These are phyloP conservation scores for Phytopythium chamaehyphon DNA, from an alignment of 352 stramenopile species.

Conservation along the genomic window DNA sequence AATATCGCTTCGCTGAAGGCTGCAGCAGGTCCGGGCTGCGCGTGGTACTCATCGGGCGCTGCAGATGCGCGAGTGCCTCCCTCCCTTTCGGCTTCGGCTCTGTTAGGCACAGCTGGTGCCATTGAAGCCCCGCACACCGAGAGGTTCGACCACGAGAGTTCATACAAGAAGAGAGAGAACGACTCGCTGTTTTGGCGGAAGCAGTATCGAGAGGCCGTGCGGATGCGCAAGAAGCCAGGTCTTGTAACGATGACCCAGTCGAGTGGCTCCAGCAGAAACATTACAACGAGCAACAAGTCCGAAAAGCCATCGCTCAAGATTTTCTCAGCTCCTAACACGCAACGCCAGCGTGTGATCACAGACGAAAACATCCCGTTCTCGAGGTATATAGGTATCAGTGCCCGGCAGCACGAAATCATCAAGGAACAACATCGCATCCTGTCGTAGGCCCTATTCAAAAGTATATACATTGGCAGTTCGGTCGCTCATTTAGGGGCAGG, in stretches of 20 bases:
- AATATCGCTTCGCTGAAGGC: neutral
- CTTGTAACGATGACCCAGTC: slow-evolving; percentile 3
- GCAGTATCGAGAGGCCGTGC: slow-evolving; percentile 53
- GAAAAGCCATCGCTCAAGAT: slow-evolving; percentile 58
- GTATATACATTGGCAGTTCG: slow-evolving; percentile 6
- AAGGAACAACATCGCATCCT: slow-evolving; percentile 72
- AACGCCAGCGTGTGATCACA: slow-evolving; percentile 31
- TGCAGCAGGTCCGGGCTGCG: slow-evolving; percentile 5
- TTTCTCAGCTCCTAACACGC: slow-evolving; percentile 53
- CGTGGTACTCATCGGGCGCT: neutral
- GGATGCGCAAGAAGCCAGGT: slow-evolving; percentile 37
- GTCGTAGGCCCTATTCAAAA: slow-evolving; percentile 18
- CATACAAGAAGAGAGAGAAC: slow-evolving; percentile 40
- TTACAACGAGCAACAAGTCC: neutral
- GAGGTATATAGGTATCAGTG: slow-evolving; percentile 74
- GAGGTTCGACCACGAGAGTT: slow-evolving; percentile 43
- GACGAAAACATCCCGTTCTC: slow-evolving; percentile 65
- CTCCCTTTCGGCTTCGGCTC: slow-evolving; percentile 9
- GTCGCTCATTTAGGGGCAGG: neutral
- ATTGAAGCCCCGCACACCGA: slow-evolving; percentile 36
- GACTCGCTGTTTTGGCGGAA: slow-evolving; percentile 43
- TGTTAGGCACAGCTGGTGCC: slow-evolving; percentile 19
- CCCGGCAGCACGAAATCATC: slow-evolving; percentile 67
- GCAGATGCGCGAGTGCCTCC: neutral
- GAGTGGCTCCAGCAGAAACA: neutral